These are phyloP conservation scores for Globisporangium megalacanthum DNA, from an alignment of 352 stramenopile genomes.

Conservation along the genomic window DNA sequence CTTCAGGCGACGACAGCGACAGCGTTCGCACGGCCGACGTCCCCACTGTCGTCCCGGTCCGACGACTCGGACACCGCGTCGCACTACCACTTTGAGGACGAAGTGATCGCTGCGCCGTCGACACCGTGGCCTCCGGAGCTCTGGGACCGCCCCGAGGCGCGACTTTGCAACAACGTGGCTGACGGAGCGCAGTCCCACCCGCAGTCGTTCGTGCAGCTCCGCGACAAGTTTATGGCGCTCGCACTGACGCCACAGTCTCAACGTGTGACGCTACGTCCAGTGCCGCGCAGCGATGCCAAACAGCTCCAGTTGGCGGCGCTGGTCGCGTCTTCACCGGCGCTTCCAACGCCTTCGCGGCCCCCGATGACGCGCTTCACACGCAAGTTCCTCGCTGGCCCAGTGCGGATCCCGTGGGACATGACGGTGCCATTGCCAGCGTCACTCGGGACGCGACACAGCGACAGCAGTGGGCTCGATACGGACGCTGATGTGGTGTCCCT, in stretches of 20 bases:
- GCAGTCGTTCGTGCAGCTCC: constrained; percentile 20
- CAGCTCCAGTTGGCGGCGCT: constrained; percentile 8
- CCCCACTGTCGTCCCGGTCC: constrained; percentile 29
- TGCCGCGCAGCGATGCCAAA: constrained; percentile 10
- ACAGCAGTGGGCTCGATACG: constrained; percentile 5
- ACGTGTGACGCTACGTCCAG: constrained; percentile 6
- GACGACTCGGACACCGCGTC: constrained; percentile 39
- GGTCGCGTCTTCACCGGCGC: background rate
- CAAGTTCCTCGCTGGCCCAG: constrained; percentile 37
- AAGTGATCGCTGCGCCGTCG: constrained; percentile 46
- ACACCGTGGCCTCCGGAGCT: constrained; percentile 32
- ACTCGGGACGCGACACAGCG: too few species aligned
- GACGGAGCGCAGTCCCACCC: background rate
- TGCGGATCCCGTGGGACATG: constrained; percentile 66
- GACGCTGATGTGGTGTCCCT: constrained; percentile 16
- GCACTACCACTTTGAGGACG: constrained; percentile 54
- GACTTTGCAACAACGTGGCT: background rate
- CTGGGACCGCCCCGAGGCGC: too few species aligned
- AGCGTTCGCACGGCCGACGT: constrained; percentile 9
- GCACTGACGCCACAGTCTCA: constrained; percentile 15
- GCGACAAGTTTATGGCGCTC: constrained; percentile 16
- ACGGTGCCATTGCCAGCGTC: constrained; percentile 32
- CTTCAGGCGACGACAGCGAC: constrained; percentile 3
- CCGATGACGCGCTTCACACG: constrained; percentile 32
- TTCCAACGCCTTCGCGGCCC: constrained; percentile 6